These are phyloP conservation scores for Trifolium fragiferum DNA, from an alignment of 306 rosid genomes.

Conservation along the genomic window DNA sequence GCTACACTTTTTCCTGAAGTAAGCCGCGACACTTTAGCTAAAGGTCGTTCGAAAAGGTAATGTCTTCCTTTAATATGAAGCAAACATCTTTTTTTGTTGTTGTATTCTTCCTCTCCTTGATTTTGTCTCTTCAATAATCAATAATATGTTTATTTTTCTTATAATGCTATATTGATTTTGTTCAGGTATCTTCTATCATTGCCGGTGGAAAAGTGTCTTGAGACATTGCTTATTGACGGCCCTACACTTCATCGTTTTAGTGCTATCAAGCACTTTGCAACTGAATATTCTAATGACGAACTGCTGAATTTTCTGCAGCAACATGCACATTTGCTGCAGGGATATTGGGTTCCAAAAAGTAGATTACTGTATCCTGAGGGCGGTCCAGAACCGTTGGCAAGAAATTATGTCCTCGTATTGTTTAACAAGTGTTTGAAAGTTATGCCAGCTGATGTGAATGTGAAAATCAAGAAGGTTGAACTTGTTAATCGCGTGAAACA, in stretches of 20 bases:
- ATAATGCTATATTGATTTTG: slow-evolving; percentile 25
- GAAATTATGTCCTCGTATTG: slow-evolving; percentile 59
- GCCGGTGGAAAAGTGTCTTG: slow-evolving; percentile 78
- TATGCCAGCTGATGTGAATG: slow-evolving; percentile 50
- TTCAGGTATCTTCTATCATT: slow-evolving; percentile 70
- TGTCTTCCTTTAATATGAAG: slow-evolving; percentile 27
- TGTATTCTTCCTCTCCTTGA: not conserved
- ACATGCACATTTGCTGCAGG: slow-evolving; percentile 66
- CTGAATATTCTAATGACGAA: slow-evolving; percentile 60
- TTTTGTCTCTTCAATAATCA: not conserved
- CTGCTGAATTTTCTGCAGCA: slow-evolving; percentile 65
- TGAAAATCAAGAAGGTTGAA: slow-evolving; percentile 22
- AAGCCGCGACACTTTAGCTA: slow-evolving; percentile 48
- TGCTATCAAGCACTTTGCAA: slow-evolving; percentile 77
- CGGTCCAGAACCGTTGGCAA: slow-evolving; percentile 46
- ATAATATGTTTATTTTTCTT: not conserved
- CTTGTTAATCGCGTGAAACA: slow-evolving; percentile 30
- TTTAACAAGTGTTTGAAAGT: slow-evolving; percentile 61
- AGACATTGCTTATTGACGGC: slow-evolving; percentile 73
- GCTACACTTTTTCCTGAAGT: slow-evolving; percentile 72
- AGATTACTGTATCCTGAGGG: slow-evolving; percentile 46
- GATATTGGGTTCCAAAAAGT: slow-evolving; percentile 83
- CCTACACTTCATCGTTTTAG: slow-evolving; percentile 63
- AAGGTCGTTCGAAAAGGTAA: slow-evolving; percentile 73
- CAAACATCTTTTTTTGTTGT: slow-evolving; percentile 13